Percentiles rank a stretch among this genome's conserved stretches.
phyloP scores from a whole-genome alignment of 257 asterid genomes.

The Jasminum sambac region DNA sequence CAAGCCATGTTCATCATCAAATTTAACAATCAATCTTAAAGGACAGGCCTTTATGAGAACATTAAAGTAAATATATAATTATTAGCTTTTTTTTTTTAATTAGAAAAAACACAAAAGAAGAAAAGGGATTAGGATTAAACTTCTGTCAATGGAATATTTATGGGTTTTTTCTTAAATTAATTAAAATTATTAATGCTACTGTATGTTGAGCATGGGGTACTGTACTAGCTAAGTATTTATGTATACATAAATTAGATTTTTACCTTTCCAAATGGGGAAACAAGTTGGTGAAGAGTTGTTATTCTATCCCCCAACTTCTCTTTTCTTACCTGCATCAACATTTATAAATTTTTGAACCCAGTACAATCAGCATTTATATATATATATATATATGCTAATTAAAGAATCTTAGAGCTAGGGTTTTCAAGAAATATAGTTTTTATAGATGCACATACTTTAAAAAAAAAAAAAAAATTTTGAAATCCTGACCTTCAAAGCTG shows the following conservation, averaged over 20 bases:
- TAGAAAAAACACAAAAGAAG: too few relatives aligned
- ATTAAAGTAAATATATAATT: constrained; percentile 12
- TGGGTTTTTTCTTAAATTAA: constrained; percentile 36
- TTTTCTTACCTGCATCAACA: constrained; percentile 68
- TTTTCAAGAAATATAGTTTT: too few relatives aligned
- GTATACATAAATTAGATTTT: not conserved
- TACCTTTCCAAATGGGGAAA: constrained; percentile 99
- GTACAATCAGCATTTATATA: not conserved
- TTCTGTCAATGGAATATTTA: constrained; percentile 18
- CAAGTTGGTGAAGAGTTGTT: constrained; percentile 92
- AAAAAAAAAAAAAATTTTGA: constrained; percentile 24
- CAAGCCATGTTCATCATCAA: constrained; percentile 39
- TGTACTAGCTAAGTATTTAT: not conserved
- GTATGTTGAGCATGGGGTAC: constrained; percentile 8
- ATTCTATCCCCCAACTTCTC: constrained; percentile 95
- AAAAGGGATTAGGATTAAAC: not conserved
- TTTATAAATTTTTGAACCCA: not conserved
- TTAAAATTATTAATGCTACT: constrained; percentile 15
- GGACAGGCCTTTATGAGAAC: constrained; percentile 43
- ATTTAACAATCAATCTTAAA: constrained; percentile 25
- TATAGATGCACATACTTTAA: not conserved
- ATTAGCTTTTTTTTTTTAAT: too few relatives aligned
- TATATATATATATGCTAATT: not conserved
- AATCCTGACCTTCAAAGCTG: constrained; percentile 80
- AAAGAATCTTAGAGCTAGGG: not conserved